Evolutionary conservation across 352 stramenopile species (phyloP), one percentile per base, ranked within the genome.

Genomic region (Bremia lactucae): DNA sequence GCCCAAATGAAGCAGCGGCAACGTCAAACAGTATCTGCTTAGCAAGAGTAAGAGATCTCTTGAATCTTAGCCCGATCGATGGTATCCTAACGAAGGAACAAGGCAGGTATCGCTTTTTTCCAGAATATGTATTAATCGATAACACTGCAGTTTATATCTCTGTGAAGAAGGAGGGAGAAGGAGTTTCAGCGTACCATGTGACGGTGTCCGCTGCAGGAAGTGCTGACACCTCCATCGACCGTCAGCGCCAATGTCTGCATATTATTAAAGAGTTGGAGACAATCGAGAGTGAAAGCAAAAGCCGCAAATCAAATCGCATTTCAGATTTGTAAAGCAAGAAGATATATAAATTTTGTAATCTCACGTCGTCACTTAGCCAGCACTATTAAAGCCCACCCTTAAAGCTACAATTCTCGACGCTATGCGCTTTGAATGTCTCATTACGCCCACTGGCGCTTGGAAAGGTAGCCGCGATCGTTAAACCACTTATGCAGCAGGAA

Each of bases 401-500:
- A n/a, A n/a, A n/a, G n/a, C n/a, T n/a, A n/a, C n/a, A n/a, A n/a
- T n/a, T n/a, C n/a, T n/a, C n/a, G n/a, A n/a, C n/a, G n/a, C n/a
- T n/a, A n/a, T 3, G 7, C 28, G 16, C 31, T 31, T 29, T 36
- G 31, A 29, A 38, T 10, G 14, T 46, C n/a, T n/a, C n/a, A n/a
- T 49, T 71, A 87, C 7, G 63, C 72, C 75, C 74, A 91, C 43
- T 86, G 68, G 15, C 69, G 74, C 55, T 73, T 79, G 33, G 74
- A 62, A 24, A 91, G 42, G 33, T 64, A 83, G 15, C 75, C 75
- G 31, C 78, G 65, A 59, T 86, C 72, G 41, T 65, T 85, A 42
- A 91, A 91, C 71, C 75, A 91, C 60, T 88, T 87, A 67, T 87
- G 74, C 34, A 91, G 60, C 22, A 91, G 40, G 45, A 79, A 84